phyloP scores from a whole-genome alignment of 345 rosid genomes.

The Arabis hirsuta region DNA sequence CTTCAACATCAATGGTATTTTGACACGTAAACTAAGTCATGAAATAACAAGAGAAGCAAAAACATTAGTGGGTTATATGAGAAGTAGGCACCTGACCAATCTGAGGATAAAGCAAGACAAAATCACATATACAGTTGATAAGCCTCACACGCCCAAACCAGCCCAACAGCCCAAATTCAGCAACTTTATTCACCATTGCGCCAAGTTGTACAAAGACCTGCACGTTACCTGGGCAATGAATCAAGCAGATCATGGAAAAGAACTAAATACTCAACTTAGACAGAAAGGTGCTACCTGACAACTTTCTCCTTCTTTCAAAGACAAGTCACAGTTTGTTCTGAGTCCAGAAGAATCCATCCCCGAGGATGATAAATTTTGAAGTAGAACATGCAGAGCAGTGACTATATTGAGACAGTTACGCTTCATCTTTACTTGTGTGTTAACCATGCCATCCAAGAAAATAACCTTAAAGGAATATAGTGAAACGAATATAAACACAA shows the following conservation, averaged over 20 bases:
- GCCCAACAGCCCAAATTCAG: conserved; percentile 76
- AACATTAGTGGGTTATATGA: background rate
- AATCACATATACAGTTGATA: conserved; percentile 72
- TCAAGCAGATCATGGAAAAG: conserved; percentile 25
- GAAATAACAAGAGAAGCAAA: conserved; percentile 17
- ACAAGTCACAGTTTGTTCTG: conserved; percentile 36
- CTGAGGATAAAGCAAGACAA: conserved; percentile 71
- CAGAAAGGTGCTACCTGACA: conserved; percentile 56
- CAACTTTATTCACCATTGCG: conserved; percentile 63
- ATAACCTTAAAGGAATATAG: conserved; percentile 53
- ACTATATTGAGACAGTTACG: conserved; percentile 68
- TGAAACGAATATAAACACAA: conserved; percentile 24
- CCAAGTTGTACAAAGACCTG: conserved; percentile 70
- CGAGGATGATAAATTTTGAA: conserved; percentile 49
- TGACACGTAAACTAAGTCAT: conserved; percentile 13
- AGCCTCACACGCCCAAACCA: conserved; percentile 86
- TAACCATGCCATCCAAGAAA: conserved; percentile 57
- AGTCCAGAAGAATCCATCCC: conserved; percentile 41
- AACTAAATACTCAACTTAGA: conserved; percentile 27
- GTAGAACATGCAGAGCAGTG: conserved; percentile 56
- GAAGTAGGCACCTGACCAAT: conserved; percentile 73
- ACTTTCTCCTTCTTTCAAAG: conserved; percentile 51
- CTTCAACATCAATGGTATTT: conserved; percentile 6
- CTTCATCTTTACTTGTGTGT: conserved; percentile 56
- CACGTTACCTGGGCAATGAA: conserved; percentile 34